A percentile compares a stretch with the other conserved stretches of the same genome.
These are phyloP conservation scores for Phalaenopsis aphrodite DNA, from an alignment of 106 monocot genomes.

Conservation along the genomic window DNA sequence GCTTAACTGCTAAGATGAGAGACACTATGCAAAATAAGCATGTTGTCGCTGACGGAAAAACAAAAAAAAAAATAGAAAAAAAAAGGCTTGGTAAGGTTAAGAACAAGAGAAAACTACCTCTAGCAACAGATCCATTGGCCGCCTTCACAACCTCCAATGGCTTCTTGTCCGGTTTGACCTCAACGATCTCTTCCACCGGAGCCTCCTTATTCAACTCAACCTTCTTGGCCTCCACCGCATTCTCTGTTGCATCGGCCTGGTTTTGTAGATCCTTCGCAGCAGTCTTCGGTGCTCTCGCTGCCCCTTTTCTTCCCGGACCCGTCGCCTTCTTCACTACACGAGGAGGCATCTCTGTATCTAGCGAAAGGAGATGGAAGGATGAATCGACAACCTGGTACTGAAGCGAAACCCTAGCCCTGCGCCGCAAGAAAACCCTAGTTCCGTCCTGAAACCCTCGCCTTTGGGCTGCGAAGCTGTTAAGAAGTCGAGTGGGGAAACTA, in stretches of 20 bases:
- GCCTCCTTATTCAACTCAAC: background rate
- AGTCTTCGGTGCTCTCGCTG: background rate
- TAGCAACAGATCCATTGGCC: constrained; percentile 3
- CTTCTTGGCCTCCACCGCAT: constrained; percentile 1
- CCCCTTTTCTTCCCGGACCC: background rate
- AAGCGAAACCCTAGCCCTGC: constrained; percentile 2
- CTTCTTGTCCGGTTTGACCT: background rate
- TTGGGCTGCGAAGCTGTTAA: background rate
- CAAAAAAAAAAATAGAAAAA: background rate
- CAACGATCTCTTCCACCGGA: background rate
- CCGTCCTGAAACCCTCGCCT: no score
- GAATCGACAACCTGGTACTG: background rate
- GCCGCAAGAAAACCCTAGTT: background rate
- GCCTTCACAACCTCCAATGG: background rate
- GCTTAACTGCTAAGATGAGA: background rate
- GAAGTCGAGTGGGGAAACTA: background rate
- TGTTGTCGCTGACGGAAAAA: background rate
- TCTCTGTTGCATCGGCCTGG: background rate
- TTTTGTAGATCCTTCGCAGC: background rate
- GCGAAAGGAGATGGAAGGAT: background rate
- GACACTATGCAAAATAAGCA: background rate
- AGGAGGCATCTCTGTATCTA: constrained; percentile 7
- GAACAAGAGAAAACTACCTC: background rate
- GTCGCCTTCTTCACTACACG: background rate
- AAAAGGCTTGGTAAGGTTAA: background rate